Percentiles rank a stretch among this genome's conserved stretches.
phyloP scores from a whole-genome alignment of 2,329 filamentous ascomycete species.

The Penicillium sp. region DNA sequence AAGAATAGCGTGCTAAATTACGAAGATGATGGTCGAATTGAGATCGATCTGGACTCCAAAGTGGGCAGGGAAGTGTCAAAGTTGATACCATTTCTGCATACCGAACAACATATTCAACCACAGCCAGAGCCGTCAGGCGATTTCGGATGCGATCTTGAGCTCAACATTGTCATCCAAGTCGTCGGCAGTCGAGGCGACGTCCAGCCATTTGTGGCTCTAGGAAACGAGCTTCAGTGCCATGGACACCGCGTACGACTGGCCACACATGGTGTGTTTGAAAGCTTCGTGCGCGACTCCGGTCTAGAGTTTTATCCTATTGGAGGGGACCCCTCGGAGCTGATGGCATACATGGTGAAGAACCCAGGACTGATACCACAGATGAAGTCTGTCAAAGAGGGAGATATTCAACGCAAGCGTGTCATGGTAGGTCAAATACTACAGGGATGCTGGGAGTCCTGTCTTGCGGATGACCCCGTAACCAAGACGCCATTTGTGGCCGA shows the following conservation, averaged over 20 bases:
- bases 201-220: constrained; percentile 52
- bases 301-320: constrained; percentile 50
- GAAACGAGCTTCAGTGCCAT: constrained; percentile 42
- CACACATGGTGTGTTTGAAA: constrained; percentile 46
- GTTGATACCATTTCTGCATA: constrained; percentile 10
- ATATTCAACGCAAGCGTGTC: constrained; percentile 15
- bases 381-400: constrained; percentile 24
- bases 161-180: constrained; percentile 48
- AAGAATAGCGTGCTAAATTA: background rate
- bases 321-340: constrained; percentile 44
- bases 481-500: constrained; percentile 41
- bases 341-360: constrained; percentile 43
- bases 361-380: constrained; percentile 31
- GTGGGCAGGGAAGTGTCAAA: constrained; percentile 14
- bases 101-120: background rate
- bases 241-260: constrained; percentile 50
- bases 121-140: background rate
- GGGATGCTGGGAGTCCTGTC: constrained; percentile 28
- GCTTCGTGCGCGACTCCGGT: constrained; percentile 44
- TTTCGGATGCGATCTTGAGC: constrained; percentile 3
- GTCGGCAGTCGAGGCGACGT: constrained; percentile 51
- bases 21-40: constrained; percentile 18
- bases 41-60: constrained; percentile 18
- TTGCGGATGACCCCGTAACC: constrained; percentile 16
- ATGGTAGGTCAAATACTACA: constrained; percentile 27